Evolutionary conservation across 257 asterid genomes (phyloP).

Genomic region (Penstemon eatonii): DNA sequence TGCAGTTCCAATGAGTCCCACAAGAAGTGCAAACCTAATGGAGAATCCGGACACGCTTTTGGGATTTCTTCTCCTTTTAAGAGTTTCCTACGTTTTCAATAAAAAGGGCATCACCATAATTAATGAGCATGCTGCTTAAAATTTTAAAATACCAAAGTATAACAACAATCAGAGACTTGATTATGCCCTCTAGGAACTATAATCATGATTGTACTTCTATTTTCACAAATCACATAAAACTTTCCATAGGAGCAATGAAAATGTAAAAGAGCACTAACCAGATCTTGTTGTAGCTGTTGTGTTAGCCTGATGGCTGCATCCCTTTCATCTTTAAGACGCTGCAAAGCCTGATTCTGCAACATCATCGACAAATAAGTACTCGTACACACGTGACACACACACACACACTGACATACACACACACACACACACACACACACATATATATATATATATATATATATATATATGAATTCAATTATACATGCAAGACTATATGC

Average conservation of each 20-base stretch:
- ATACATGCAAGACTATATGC: background rate
- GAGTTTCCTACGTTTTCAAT: conserved; percentile 32
- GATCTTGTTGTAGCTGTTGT: conserved; percentile 38
- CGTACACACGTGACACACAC: too few species aligned
- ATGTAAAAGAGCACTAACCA: conserved; percentile 34
- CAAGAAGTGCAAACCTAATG: conserved; percentile 35
- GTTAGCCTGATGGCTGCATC: conserved; percentile 45
- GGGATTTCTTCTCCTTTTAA: conserved; percentile 31
- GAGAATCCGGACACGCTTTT: conserved; percentile 33
- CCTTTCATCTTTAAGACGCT: conserved; percentile 44
- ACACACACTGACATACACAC: too few species aligned
- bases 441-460: too few species aligned
- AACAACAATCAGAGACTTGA: too few species aligned
- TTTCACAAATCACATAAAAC: background rate
- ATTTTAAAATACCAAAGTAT: too few species aligned
- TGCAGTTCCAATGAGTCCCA: conserved; percentile 42
- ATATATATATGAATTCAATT: too few species aligned
- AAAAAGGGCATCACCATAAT: background rate
- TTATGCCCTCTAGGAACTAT: background rate
- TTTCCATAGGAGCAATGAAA: background rate
- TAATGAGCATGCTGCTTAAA: too few species aligned
- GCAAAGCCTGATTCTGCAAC: conserved; percentile 39
- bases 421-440: too few species aligned
- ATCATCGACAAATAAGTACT: background rate
- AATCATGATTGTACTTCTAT: background rate